These are phyloP conservation scores for Trebouxia sp. DNA, from an alignment of 139 green algal genomes.

Conservation along the genomic window DNA sequence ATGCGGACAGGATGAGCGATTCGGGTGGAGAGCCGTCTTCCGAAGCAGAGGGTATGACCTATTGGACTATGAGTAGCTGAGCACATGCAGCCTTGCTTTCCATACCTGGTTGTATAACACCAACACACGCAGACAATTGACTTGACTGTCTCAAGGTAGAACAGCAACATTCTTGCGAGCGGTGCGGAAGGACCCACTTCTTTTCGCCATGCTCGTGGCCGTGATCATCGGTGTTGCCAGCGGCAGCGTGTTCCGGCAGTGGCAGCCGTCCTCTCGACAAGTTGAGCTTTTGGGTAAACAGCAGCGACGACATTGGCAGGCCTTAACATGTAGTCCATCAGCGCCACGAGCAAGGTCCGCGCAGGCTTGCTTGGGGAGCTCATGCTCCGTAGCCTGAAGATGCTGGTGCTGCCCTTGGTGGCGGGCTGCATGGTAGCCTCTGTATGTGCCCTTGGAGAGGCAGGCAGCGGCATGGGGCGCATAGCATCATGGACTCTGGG, in stretches of 20 bases:
- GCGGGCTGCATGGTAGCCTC: conserved; percentile 47
- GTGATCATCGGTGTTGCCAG: background rate
- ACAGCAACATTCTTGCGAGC: too few relatives aligned
- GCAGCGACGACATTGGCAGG: background rate
- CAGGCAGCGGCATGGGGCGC: conserved; percentile 13
- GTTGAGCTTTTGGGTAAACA: conserved; percentile 12
- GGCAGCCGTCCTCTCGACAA: background rate
- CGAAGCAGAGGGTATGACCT: too few relatives aligned
- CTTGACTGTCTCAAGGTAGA: too few relatives aligned
- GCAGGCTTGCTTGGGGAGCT: conserved; percentile 14
- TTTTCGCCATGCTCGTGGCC: background rate
- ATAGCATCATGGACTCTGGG: conserved; percentile 32
- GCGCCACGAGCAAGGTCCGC: too few relatives aligned
- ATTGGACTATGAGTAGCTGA: too few relatives aligned
- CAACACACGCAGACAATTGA: too few relatives aligned
- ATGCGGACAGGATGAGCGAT: too few relatives aligned
- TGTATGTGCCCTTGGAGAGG: conserved; percentile 41
- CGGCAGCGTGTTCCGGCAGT: background rate
- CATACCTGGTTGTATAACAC: too few relatives aligned
- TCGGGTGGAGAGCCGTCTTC: too few relatives aligned
- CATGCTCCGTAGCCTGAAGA: conserved; percentile 39
- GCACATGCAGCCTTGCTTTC: too few relatives aligned
- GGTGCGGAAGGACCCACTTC: background rate
- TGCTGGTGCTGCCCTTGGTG: conserved; percentile 59
- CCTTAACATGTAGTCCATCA: background rate